Evolutionary conservation across 164 flowering plant genomes (phyloP), one percentile per base, ranked within the genome.

Genomic region (Litsea cubeba): DNA sequence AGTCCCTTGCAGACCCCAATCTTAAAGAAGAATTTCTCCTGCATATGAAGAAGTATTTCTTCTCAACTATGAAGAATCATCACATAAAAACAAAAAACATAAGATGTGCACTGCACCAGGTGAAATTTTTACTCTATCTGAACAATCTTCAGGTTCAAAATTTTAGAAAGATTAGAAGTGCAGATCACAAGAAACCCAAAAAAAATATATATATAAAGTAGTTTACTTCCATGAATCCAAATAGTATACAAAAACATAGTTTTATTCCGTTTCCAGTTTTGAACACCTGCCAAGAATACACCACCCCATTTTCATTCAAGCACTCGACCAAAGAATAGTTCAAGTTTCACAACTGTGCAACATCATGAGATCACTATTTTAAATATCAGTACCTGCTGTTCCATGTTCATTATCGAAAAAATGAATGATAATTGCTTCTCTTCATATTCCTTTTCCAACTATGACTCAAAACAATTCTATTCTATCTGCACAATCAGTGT

Each of bases 1-100:
- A 63, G 58, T 84, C 87, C 73, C 64, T 77, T 10, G 88, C 82
- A 72, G 90, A 91, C 76, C 79, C 79, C 73, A 85, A 62, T 73
- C 77, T 80, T 20, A 83, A 69, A 73, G 74, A 68, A 51, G 76
- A 58, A 73, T 54, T 73, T n/a, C 63, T 79, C 81, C 91, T 88
- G 84, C 77, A 73, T 72, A 75, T 51, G 32, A 54, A 72, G 68
- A 73, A 74, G 71, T 20, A 22, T 30, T 63, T 63, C 3, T 22
- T 32, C 32, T 68, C 69, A 66, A 30, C 40, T 30, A 66, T 1
- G 12, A 20, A 14, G 30, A 24, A 54, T n/a, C 3, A 57, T 11
- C 17, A 70, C 40, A 15, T 5, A 54, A 54, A 25, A 40, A 40
- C 46, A 17, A 30, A n/a, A 51, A 57, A 11, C 3, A 35, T 24